Percentiles rank a stretch among this genome's conserved stretches.
Conservation (phyloP, 129 eudicot species). For the Pulicaria dysenterica region DNA sequence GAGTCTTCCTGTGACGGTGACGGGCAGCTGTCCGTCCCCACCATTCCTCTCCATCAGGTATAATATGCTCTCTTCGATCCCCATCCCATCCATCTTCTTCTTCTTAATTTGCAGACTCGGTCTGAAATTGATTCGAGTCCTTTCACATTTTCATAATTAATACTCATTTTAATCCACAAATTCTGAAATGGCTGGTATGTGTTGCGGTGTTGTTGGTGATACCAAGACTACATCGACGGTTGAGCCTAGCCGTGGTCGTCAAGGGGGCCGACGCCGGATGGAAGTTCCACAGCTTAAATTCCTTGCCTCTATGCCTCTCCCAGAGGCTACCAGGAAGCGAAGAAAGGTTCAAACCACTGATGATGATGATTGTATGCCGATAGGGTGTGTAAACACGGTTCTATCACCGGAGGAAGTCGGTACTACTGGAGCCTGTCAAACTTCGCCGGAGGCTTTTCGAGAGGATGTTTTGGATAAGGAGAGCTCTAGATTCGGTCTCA, state of each 20-base stretch:
- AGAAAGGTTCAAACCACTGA: constrained; percentile 31
- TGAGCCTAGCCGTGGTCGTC: constrained; percentile 56
- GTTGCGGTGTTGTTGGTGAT: constrained; percentile 70
- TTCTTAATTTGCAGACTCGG: neutral
- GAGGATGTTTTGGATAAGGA: constrained; percentile 26
- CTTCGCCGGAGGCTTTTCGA: neutral
- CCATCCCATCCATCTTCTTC: constrained; percentile 33
- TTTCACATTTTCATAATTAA: no score
- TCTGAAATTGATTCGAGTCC: neutral
- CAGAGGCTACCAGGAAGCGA: constrained; percentile 39
- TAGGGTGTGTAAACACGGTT: constrained; percentile 3
- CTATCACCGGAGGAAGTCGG: neutral
- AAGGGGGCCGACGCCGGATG: constrained; percentile 64
- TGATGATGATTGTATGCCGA: neutral
- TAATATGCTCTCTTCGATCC: constrained; percentile 60
- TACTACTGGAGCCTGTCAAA: neutral
- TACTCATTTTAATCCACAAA: neutral
- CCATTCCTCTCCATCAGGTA: constrained; percentile 41
- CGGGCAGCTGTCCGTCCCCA: constrained; percentile 70
- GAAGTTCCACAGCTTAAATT: constrained; percentile 67
- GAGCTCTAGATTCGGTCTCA: constrained; percentile 65
- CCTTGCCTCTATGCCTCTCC: constrained; percentile 41
- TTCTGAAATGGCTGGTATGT: constrained; percentile 78
- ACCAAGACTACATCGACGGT: constrained; percentile 62
- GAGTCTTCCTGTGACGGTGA: constrained; percentile 66